A percentile compares a stretch with the other conserved stretches of the same genome.
Evolutionary conservation across 2,329 filamentous ascomycete genomes (phyloP).

Genomic region (Aspergillus pseudoterreus): DNA sequence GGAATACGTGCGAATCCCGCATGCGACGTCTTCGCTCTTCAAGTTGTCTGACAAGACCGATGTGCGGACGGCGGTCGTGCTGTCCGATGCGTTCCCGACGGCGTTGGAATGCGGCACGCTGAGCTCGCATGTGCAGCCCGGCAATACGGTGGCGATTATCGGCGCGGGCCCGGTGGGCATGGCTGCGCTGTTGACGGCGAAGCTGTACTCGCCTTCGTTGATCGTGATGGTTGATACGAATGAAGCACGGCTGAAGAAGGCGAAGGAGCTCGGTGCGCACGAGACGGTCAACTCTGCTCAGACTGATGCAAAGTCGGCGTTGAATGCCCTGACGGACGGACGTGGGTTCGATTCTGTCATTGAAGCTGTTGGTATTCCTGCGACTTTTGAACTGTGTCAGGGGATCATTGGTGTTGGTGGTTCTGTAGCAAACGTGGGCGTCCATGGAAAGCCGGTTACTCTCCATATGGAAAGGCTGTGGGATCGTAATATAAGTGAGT

Average conservation of each 20-base stretch:
- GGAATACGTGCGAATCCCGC: conserved; percentile 52
- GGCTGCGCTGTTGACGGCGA: not conserved
- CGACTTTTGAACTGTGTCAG: not conserved
- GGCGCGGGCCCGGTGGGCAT: conserved; percentile 5
- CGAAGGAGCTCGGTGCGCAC: not conserved
- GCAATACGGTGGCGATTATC: not conserved
- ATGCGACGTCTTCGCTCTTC: conserved; percentile 46
- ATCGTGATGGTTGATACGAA: not conserved
- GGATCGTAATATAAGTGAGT: conserved; percentile 1
- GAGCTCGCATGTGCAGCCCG: conserved; percentile 17
- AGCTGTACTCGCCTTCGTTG: not conserved
- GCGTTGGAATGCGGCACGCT: not conserved
- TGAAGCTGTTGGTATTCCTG: not conserved
- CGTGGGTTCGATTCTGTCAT: not conserved
- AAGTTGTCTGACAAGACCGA: not conserved
- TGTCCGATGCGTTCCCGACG: not conserved
- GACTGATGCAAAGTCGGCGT: not conserved
- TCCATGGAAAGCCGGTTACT: not conserved
- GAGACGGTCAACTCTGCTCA: not conserved
- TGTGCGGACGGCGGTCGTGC: not conserved
- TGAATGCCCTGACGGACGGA: not conserved
- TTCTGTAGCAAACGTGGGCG: not conserved
- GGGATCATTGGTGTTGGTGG: not conserved
- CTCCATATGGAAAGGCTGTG: not conserved
- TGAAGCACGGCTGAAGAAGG: not conserved